Conservation (phyloP, 2,329 filamentous ascomycete genomes). For the Calycina herbarum region DNA sequence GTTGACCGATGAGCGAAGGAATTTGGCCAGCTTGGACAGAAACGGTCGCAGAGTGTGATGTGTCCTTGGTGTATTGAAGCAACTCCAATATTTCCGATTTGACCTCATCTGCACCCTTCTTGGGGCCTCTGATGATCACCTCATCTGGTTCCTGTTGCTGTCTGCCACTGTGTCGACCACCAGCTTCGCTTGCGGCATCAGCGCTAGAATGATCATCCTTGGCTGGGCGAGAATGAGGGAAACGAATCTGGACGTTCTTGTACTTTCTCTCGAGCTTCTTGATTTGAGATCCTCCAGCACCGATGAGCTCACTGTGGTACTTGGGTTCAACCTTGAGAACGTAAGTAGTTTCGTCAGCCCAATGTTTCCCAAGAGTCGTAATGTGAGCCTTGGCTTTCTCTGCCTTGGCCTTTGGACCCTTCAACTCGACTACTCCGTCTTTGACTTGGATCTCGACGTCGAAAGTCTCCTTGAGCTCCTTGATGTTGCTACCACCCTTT, state of each 20-base stretch:
- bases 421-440: conserved; percentile 92
- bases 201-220: conserved; percentile 70
- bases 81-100: conserved; percentile 88
- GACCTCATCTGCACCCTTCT: conserved; percentile 87
- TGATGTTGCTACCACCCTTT: conserved; percentile 66
- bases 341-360: conserved; percentile 89
- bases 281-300: conserved; percentile 81
- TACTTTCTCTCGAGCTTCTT: conserved; percentile 91
- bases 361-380: conserved; percentile 71
- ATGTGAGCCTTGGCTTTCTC: conserved; percentile 85
- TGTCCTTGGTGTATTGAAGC: conserved; percentile 86
- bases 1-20: conserved; percentile 89
- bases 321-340: conserved; percentile 87
- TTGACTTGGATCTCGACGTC: conserved; percentile 82
- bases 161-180: conserved; percentile 58
- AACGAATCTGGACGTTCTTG: conserved; percentile 90
- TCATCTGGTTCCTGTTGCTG: conserved; percentile 81
- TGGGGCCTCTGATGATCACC: conserved; percentile 86
- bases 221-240: conserved; percentile 69
- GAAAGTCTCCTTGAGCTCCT: conserved; percentile 64
- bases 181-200: conserved; percentile 66
- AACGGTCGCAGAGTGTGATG: conserved; percentile 76
- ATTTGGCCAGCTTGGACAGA: conserved; percentile 89
- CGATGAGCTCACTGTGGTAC: conserved; percentile 92
- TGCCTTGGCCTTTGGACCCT: conserved; percentile 92